Base-by-base conservation (phyloP, 352 stramenopile species). In the Pythium grandisporangium region DNA sequence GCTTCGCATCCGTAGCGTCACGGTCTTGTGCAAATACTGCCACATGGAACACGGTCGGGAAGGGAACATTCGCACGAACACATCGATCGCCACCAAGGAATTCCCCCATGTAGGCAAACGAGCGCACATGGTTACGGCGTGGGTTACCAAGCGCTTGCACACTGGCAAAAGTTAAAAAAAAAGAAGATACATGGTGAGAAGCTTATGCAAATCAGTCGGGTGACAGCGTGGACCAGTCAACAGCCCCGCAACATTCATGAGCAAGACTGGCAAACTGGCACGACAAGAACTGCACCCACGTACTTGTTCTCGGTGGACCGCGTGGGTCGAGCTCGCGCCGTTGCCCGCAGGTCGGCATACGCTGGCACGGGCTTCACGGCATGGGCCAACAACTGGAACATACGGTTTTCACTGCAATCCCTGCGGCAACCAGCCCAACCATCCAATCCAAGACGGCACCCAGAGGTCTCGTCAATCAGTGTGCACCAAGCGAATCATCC, bases 371-470 rank as follows among this genome's bases (percentile, higher is more conserved):
- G 70, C 5, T 61, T 69, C 16, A 84, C 51, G 5, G 73, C 73
- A 34, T 89, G 76, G 2, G 76, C 58, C 45, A 89, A 62, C 42
- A 89, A 49, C 51, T 89, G 76, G 47, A 62, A 86, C 51, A 84
- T 74, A 36, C 76, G 71, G 38, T 63, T 84, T 45, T 84, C 63
- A 0, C 55, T 61, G 39, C 65, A 76, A 20, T 45, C 53, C 45
- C 67, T 83, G 47, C 16, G 47, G 13, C 30, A 0, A 12, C 19
- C 21, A 36, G 37, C 19, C 47, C 16, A 36, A 19, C 33, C 29
- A 43, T 32, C n/a, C 10, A 27, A 21, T 46, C 42, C n/a, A 16
- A 37, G 45, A n/a, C n/a, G n/a, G n/a, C n/a, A n/a, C n/a, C n/a
- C n/a, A n/a, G n/a, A 32, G 27, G 27, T 32, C 8, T 14, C 14